phyloP scores from a whole-genome alignment of 768 basidiomycete genomes.

The Mycena galopus region DNA sequence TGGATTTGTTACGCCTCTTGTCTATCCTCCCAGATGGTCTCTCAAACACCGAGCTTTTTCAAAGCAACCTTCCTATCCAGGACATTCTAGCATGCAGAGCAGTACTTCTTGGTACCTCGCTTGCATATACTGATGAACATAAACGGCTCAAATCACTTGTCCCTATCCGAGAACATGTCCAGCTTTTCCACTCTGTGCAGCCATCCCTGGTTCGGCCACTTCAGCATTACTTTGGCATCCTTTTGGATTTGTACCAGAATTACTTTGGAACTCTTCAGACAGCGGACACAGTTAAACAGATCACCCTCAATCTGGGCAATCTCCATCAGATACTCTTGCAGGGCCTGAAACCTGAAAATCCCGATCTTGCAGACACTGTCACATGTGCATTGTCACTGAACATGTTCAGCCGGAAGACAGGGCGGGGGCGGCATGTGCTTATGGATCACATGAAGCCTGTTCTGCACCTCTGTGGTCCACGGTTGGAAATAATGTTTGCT shows the following conservation, averaged over 20 bases:
- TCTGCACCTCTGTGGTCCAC: background rate
- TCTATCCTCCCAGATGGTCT: constrained; percentile 24
- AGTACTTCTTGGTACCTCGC: background rate
- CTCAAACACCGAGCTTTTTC: constrained; percentile 10
- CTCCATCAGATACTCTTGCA: background rate
- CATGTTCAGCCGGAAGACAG: background rate
- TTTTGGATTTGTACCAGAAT: background rate
- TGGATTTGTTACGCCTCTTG: background rate
- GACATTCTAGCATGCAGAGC: constrained; percentile 7
- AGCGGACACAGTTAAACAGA: background rate
- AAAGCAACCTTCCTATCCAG: constrained; percentile 11
- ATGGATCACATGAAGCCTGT: background rate
- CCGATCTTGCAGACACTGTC: background rate
- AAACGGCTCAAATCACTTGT: background rate
- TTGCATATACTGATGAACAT: constrained; percentile 6
- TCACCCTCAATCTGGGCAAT: background rate
- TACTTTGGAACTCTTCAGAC: background rate
- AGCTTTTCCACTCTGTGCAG: background rate
- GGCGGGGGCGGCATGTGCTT: background rate
- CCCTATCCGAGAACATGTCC: background rate
- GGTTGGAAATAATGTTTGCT: background rate
- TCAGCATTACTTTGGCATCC: background rate
- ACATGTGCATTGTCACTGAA: background rate
- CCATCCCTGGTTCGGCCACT: background rate
- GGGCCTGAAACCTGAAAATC: background rate